These are phyloP conservation scores for Hsuehochloa calcarea DNA, from an alignment of 176 grass and related monocot genomes.

Conservation along the genomic window DNA sequence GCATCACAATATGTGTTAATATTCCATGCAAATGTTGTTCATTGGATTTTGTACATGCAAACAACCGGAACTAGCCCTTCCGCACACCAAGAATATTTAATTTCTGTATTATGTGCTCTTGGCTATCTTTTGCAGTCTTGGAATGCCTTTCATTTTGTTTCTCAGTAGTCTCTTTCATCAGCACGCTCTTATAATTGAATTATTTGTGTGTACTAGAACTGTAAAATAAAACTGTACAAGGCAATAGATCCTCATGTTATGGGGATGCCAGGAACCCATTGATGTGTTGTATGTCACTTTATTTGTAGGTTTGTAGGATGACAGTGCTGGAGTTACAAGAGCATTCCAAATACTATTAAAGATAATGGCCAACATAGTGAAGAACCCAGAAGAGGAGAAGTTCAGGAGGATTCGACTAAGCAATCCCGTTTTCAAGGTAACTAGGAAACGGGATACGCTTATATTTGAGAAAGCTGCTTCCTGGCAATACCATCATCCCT, in stretches of 20 bases:
- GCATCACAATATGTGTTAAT: not conserved
- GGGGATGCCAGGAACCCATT: not conserved
- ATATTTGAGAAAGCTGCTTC: not conserved
- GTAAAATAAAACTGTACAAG: not conserved
- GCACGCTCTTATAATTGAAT: conserved; percentile 1
- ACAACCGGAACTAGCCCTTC: not conserved
- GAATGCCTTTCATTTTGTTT: not conserved
- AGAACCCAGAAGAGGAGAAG: conserved; percentile 73
- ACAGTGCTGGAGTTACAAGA: conserved; percentile 52
- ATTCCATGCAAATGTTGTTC: conserved; percentile 10
- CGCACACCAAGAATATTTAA: not conserved
- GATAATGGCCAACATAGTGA: conserved; percentile 60
- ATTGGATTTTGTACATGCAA: not conserved
- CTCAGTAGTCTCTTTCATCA: not conserved
- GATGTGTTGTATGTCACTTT: not conserved
- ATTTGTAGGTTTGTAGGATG: conserved; percentile 58
- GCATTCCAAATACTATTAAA: conserved; percentile 68
- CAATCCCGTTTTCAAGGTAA: conserved; percentile 73
- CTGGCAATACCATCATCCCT: not conserved
- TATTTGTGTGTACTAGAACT: not conserved
- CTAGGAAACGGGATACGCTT: not conserved
- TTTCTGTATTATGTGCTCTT: not conserved
- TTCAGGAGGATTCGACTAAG: conserved; percentile 71
- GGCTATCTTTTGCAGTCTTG: not conserved
- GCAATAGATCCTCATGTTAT: not conserved